These are phyloP conservation scores for Prunus kanzakura DNA, from an alignment of 306 rosid genomes.

Conservation along the genomic window DNA sequence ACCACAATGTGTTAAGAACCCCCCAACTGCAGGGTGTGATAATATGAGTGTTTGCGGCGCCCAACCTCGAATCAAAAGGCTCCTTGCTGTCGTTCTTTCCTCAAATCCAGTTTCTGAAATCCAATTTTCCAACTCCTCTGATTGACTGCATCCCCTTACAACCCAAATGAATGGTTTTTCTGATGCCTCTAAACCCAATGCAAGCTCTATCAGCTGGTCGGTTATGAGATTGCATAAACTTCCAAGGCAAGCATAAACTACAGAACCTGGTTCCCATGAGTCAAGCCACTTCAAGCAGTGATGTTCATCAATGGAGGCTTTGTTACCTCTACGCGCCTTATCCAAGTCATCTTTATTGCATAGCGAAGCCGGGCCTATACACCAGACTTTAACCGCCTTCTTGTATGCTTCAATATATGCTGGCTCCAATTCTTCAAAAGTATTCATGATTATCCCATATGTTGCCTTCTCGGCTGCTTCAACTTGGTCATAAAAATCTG, in stretches of 20 bases:
- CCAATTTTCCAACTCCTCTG: slow-evolving; percentile 45
- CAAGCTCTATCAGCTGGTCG: slow-evolving; percentile 47
- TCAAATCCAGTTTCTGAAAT: slow-evolving; percentile 32
- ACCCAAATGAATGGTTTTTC: slow-evolving; percentile 66
- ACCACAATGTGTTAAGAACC: slow-evolving; percentile 40
- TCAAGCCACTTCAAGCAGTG: slow-evolving; percentile 52
- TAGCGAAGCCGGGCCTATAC: slow-evolving; percentile 44
- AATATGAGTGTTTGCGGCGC: slow-evolving; percentile 63
- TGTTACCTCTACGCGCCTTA: slow-evolving; percentile 58
- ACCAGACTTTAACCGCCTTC: slow-evolving; percentile 25
- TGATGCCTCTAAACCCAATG: slow-evolving; percentile 55
- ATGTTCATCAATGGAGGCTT: slow-evolving; percentile 27
- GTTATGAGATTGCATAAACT: slow-evolving; percentile 44
- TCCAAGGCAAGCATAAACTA: slow-evolving; percentile 62
- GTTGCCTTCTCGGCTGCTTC: slow-evolving; percentile 18
- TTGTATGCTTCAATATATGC: slow-evolving; percentile 17
- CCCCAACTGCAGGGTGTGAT: slow-evolving; percentile 46
- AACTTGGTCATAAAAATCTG: background rate
- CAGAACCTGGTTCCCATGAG: slow-evolving; percentile 31
- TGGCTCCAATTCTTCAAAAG: slow-evolving; percentile 28
- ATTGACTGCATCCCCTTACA: slow-evolving; percentile 32
- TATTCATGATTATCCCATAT: slow-evolving; percentile 28
- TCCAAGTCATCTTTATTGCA: slow-evolving; percentile 37
- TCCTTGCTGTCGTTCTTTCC: slow-evolving; percentile 45
- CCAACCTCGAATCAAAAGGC: slow-evolving; percentile 64